Base-by-base conservation (phyloP, 2,329 filamentous ascomycete genomes). In the Metarhizium sp. region DNA sequence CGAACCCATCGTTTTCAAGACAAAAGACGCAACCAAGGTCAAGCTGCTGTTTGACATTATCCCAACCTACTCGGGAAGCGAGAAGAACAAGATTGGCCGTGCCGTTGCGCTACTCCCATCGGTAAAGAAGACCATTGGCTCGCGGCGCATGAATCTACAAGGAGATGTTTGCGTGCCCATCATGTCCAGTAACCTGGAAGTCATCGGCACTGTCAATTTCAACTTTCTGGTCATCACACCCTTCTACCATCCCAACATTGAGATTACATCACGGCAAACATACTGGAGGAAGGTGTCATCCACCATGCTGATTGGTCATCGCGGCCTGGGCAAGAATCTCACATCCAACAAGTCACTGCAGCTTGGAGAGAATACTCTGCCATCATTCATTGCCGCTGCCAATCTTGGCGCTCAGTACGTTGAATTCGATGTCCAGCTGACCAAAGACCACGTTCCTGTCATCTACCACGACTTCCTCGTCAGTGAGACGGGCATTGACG, bases 381-480 rank as follows among this genome's bases (percentile, higher is more conserved):
- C 87, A 55, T 97, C 94, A 0, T 99, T 99, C 72, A 96, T 97
- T 65, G 90, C 92, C 2, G 94, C 94, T 2, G 92, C 92, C 47
- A 97, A 96, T 62, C 73, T 99, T 52, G 94, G 94, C 8, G 94
- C 84, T 3, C 80, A 86, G 55, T 87, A 86, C 62, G 83, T 87
- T 50, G 83, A 86, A 62, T 86, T 88, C 65, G 94, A 99, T 67
- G 94, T 99, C 0, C 94, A 99, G 68, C 77, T 99, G 43, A 99
- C 94, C n/a, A 99, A 99, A 67, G 94, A 99, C 67, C 91, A 95
- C 64, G 91, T 99, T 1, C 94, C 94, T 0, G 92, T 99, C 60
- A 96, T 99, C 64, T 99, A 99, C 67, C 94, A 99, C 67, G 94
- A 99, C 70, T 99, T 99, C 66, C 78, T 97, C 14, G 94, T 99